Evolutionary conservation across 2,329 filamentous ascomycete species (phyloP).

Genomic region (Hypocreales sp.): DNA sequence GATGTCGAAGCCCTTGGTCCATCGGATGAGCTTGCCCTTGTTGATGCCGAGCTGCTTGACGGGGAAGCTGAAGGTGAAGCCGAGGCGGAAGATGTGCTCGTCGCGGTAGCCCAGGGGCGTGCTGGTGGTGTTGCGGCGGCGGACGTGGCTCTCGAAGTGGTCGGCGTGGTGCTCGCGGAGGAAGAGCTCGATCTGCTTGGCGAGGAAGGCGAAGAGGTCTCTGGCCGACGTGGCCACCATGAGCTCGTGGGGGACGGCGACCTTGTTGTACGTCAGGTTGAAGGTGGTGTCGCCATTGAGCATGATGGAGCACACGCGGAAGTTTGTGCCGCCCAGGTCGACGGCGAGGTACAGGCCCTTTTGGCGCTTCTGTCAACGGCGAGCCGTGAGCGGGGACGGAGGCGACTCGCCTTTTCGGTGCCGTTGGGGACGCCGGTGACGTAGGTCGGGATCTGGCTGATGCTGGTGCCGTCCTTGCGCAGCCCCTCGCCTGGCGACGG

Average conservation of each 20-base stretch:
- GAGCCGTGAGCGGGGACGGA: too few species aligned
- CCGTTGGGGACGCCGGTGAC: constrained; percentile 93
- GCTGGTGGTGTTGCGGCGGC: constrained; percentile 45
- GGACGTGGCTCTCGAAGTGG: constrained; percentile 59
- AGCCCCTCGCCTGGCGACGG: constrained; percentile 57
- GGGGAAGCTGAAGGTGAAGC: constrained; percentile 98
- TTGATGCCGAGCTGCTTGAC: constrained; percentile 91
- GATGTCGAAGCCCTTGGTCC: constrained; percentile 98
- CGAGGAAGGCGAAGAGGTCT: constrained; percentile 84
- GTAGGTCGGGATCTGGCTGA: constrained; percentile 96
- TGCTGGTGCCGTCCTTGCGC: constrained; percentile 56
- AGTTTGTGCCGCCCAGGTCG: constrained; percentile 96
- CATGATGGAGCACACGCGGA: constrained; percentile 89
- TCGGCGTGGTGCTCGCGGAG: constrained; percentile 76
- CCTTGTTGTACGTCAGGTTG: constrained; percentile 83
- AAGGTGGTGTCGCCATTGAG: constrained; percentile 92
- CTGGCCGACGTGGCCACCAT: constrained; percentile 80
- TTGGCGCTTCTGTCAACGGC: not conserved
- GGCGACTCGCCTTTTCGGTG: constrained; percentile 80
- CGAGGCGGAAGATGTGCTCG: constrained; percentile 75
- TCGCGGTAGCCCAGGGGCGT: constrained; percentile 45
- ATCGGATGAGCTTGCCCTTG: constrained; percentile 83
- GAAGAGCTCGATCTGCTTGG: constrained; percentile 82
- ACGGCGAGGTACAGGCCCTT: constrained; percentile 92
- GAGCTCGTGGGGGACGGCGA: constrained; percentile 74